These are phyloP conservation scores for Sarocladiaceae sp. DNA, from an alignment of 2,329 filamentous ascomycete species.

Conservation along the genomic window DNA sequence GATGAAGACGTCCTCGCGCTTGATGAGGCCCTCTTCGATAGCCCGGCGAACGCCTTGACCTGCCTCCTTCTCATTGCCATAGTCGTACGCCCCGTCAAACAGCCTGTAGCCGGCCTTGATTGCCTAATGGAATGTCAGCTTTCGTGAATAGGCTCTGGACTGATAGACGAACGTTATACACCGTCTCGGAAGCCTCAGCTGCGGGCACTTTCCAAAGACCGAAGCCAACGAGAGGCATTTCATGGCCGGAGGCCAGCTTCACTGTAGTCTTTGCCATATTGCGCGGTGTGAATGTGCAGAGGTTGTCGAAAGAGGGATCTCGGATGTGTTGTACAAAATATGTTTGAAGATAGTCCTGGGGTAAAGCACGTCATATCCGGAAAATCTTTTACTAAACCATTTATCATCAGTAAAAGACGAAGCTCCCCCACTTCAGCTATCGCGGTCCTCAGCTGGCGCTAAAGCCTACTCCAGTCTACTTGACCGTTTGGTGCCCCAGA, in stretches of 20 bases:
- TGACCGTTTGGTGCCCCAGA: not conserved
- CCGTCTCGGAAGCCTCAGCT: conserved; percentile 41
- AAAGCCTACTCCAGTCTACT: not conserved
- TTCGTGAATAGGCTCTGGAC: not conserved
- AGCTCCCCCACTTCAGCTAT: not conserved
- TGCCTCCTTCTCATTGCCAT: conserved; percentile 62
- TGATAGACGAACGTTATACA: conserved; percentile 47
- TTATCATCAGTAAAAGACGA: not conserved
- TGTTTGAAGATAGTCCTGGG: no score
- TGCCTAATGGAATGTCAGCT: conserved; percentile 21
- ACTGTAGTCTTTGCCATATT: conserved; percentile 28
- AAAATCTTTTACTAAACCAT: not conserved
- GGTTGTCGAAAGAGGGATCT: no score
- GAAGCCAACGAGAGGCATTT: conserved; percentile 60
- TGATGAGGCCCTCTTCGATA: conserved; percentile 54
- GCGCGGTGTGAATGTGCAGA: not conserved
- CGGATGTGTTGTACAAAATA: no score
- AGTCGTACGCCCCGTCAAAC: conserved; percentile 52
- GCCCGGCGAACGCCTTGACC: conserved; percentile 58
- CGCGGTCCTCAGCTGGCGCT: not conserved
- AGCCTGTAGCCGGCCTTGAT: conserved; percentile 51
- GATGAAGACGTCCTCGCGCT: conserved; percentile 78
- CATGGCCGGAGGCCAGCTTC: conserved; percentile 41
- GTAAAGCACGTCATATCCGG: not conserved
- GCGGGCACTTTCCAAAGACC: conserved; percentile 66